phyloP scores from a whole-genome alignment of 2,329 filamentous ascomycete genomes.

The Microcyclospora tardicrescens region DNA sequence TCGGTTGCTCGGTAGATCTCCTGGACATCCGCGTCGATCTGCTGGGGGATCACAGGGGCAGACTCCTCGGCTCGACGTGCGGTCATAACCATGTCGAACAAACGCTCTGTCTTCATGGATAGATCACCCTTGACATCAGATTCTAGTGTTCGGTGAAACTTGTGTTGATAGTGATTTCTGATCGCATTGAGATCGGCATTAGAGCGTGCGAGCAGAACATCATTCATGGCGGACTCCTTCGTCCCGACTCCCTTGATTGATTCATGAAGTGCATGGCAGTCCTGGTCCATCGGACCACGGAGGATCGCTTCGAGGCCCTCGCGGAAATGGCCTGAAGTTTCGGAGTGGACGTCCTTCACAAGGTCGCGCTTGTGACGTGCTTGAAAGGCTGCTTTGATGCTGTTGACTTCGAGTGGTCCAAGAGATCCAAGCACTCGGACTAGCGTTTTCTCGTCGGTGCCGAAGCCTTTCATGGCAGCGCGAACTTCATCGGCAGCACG shows the following conservation, averaged over 20 bases:
- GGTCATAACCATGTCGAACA: constrained; percentile 71
- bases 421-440: constrained; percentile 58
- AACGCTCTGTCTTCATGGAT: constrained; percentile 69
- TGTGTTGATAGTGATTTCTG: constrained; percentile 60
- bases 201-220: constrained; percentile 66
- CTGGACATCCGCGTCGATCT: constrained; percentile 62
- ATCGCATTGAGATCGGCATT: constrained; percentile 85
- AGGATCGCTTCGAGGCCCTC: constrained; percentile 62
- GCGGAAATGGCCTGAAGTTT: constrained; percentile 61
- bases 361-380: constrained; percentile 54
- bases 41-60: constrained; percentile 56
- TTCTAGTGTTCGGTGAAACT: constrained; percentile 55
- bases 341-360: constrained; percentile 60
- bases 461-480: constrained; percentile 84
- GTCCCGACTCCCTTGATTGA: constrained; percentile 72
- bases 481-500: constrained; percentile 59
- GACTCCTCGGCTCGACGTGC: constrained; percentile 67
- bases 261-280: constrained; percentile 56
- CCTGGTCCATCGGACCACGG: constrained; percentile 65
- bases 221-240: constrained; percentile 74
- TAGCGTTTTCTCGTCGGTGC: constrained; percentile 69
- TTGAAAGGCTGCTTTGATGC: constrained; percentile 54
- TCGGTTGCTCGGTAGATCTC: constrained; percentile 68
- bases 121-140: constrained; percentile 64
- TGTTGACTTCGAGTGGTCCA: constrained; percentile 64